Conservation (phyloP, 1,284 basidiomycete genomes). For the Tilletia setariae region DNA sequence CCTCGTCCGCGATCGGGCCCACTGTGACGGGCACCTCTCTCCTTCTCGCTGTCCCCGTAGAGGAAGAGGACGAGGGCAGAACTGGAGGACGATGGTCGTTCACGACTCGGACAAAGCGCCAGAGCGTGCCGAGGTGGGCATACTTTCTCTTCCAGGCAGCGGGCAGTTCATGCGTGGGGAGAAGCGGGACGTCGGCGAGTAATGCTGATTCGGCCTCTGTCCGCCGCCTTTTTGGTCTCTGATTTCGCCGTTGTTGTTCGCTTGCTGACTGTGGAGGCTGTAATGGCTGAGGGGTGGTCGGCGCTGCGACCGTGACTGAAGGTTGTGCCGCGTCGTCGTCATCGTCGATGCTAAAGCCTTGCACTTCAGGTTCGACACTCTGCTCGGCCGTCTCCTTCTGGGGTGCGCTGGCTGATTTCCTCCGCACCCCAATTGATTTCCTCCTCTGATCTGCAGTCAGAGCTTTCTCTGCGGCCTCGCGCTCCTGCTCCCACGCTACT, state of each 20-base stretch:
- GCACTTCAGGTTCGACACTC: neutral
- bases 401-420: too few relatives aligned
- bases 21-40: neutral
- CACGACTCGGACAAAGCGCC: constrained; percentile 13
- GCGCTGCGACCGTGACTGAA: too few relatives aligned
- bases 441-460: too few relatives aligned
- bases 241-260: too few relatives aligned
- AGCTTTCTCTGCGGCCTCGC: too few relatives aligned
- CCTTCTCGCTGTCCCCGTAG: neutral
- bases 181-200: constrained; percentile 22
- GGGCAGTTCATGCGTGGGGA: constrained; percentile 5
- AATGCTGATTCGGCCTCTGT: neutral
- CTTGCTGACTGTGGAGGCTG: too few relatives aligned
- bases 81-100: constrained; percentile 20
- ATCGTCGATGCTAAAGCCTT: neutral
- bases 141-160: neutral
- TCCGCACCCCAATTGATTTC: too few relatives aligned
- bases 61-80: neutral
- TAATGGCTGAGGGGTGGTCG: too few relatives aligned
- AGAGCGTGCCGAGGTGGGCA: neutral
- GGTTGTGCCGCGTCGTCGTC: neutral
- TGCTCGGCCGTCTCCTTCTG: too few relatives aligned
- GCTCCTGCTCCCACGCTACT: neutral
- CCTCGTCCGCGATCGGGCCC: neutral
- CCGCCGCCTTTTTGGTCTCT: neutral